These are phyloP conservation scores for Acarospora socialis DNA, from an alignment of 2,329 filamentous ascomycete genomes.

Conservation along the genomic window DNA sequence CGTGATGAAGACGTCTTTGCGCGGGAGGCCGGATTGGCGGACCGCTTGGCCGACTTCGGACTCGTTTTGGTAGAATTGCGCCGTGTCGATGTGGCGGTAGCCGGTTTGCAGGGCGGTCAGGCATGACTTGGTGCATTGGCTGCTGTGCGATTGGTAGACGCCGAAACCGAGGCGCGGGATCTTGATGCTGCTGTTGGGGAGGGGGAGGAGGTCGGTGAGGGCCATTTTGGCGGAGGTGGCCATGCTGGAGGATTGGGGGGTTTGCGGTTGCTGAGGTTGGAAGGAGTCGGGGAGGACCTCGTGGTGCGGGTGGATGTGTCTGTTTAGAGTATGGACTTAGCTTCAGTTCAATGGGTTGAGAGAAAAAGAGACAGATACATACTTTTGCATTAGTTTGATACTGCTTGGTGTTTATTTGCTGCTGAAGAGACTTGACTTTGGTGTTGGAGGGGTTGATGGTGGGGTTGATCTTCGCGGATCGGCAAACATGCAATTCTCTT, in stretches of 20 bases:
- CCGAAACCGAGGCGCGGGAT: constrained; percentile 60
- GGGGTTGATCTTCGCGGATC: too few species aligned
- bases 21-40: constrained; percentile 38
- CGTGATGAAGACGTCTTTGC: constrained; percentile 52
- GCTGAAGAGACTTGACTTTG: too few species aligned
- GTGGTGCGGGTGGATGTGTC: constrained; percentile 12
- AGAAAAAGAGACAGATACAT: too few species aligned
- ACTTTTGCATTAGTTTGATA: too few species aligned
- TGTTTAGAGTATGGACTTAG: constrained; percentile 4
- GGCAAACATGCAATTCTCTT: too few species aligned
- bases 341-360: too few species aligned
- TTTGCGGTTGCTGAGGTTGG: constrained; percentile 3
- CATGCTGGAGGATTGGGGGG: constrained; percentile 15
- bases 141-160: constrained; percentile 46
- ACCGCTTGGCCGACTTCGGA: constrained; percentile 50
- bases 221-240: constrained; percentile 23
- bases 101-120: constrained; percentile 42
- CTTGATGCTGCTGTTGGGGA: constrained; percentile 34
- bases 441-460: too few species aligned
- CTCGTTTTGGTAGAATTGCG: constrained; percentile 59
- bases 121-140: constrained; percentile 44
- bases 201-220: constrained; percentile 35
- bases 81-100: constrained; percentile 53
- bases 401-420: too few species aligned
- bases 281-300: constrained; percentile 8